Conservation (phyloP, 163 green algal genomes). For the Scenedesmus sp. region DNA sequence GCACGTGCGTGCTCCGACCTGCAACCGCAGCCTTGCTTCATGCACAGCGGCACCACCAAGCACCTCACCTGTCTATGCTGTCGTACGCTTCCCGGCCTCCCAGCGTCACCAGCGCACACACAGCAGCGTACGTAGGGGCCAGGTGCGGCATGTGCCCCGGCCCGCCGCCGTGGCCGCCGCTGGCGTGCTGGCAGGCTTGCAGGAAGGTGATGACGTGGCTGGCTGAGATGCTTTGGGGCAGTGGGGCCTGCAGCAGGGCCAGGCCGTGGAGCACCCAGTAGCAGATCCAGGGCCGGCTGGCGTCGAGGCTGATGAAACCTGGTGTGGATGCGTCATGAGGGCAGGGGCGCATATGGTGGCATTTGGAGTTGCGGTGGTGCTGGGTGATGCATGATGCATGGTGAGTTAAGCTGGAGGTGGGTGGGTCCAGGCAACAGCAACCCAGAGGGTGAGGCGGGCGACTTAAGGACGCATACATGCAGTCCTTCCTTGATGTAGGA, state of each 20-base stretch:
- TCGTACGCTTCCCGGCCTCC: constrained; percentile 75
- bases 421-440: no score
- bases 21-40: not conserved
- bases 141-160: constrained; percentile 95
- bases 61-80: constrained; percentile 72
- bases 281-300: constrained; percentile 91
- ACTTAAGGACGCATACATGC: constrained; percentile 63
- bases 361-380: no score
- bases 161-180: constrained; percentile 94
- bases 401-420: not conserved
- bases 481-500: no score
- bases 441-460: constrained; percentile 57
- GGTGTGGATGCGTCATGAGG: constrained; percentile 69
- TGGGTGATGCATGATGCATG: no score
- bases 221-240: constrained; percentile 58
- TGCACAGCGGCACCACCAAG: no score
- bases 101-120: constrained; percentile 85
- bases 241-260: constrained; percentile 79
- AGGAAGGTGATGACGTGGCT: constrained; percentile 68
- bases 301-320: constrained; percentile 84
- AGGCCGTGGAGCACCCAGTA: constrained; percentile 96
- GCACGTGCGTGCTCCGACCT: no score
- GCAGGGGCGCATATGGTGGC: constrained; percentile 47
- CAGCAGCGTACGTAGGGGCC: constrained; percentile 92
- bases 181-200: constrained; percentile 77